These are phyloP conservation scores for Fusarium decemcellulare DNA, from an alignment of 2,329 filamentous ascomycete species.

Conservation along the genomic window DNA sequence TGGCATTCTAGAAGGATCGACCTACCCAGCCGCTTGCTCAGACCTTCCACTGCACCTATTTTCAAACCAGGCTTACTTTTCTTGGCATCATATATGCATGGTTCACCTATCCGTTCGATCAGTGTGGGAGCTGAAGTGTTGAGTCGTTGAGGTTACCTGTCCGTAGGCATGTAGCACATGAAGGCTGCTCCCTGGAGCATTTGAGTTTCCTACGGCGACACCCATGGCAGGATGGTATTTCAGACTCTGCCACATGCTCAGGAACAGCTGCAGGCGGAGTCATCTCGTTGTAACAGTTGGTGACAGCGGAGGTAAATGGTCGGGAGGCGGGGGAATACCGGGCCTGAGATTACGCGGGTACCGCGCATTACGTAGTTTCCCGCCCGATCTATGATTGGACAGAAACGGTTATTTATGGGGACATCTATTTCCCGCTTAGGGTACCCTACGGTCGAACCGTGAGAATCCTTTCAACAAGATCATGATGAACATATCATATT, in stretches of 20 bases:
- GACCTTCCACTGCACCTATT: conserved; percentile 17
- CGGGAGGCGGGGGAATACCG: neutral
- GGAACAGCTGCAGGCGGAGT: neutral
- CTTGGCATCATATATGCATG: conserved; percentile 26
- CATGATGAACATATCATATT: too few species aligned
- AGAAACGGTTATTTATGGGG: too few species aligned
- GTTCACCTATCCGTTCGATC: neutral
- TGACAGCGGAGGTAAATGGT: neutral
- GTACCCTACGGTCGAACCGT: too few species aligned
- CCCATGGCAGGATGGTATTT: conserved; percentile 5
- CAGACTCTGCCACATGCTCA: neutral
- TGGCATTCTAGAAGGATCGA: neutral
- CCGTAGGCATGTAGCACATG: neutral
- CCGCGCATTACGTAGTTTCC: neutral
- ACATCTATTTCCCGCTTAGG: too few species aligned
- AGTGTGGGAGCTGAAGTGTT: neutral
- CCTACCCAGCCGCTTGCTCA: conserved; percentile 24
- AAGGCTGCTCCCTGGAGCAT: conserved; percentile 7
- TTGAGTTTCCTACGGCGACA: conserved; percentile 6
- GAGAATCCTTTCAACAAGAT: too few species aligned
- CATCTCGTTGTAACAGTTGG: neutral
- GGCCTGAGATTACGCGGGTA: neutral
- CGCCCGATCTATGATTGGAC: too few species aligned
- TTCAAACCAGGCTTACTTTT: conserved; percentile 30
- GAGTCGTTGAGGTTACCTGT: neutral